Evolutionary conservation across 768 basidiomycete species (phyloP).

Genomic region (Termitomyces heimii): DNA sequence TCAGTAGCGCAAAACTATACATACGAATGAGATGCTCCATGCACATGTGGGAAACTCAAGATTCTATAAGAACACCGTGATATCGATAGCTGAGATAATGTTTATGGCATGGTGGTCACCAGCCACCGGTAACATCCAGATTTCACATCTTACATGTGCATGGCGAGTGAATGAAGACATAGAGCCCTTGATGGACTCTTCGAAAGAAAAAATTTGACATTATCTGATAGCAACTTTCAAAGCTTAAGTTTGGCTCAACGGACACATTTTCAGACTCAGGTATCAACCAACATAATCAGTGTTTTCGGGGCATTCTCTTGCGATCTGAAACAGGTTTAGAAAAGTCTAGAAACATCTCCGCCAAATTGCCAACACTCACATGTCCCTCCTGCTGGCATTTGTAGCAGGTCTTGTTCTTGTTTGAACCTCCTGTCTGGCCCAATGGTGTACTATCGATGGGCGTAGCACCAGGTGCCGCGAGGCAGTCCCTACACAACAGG

Average conservation of each 20-base stretch:
- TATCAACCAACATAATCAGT: constrained; percentile 45
- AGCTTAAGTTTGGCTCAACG: neutral
- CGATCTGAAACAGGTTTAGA: constrained; percentile 38
- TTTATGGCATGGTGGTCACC: neutral
- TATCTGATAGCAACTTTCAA: constrained; percentile 8
- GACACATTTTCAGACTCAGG: neutral
- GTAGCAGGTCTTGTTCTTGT: constrained; percentile 78
- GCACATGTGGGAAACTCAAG: neutral
- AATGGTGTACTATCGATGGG: constrained; percentile 42
- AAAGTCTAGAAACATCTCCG: neutral
- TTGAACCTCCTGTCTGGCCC: constrained; percentile 19
- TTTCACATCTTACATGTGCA: neutral
- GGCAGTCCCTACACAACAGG: constrained; percentile 57
- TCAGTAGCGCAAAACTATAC: too few species aligned
- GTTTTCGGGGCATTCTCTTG: constrained; percentile 58
- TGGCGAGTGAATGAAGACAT: neutral
- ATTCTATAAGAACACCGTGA: neutral
- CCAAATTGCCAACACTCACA: constrained; percentile 38
- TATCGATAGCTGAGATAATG: neutral
- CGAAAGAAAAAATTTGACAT: neutral
- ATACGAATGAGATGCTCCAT: too few species aligned
- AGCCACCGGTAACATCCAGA: too few species aligned
- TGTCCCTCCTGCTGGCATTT: constrained; percentile 87
- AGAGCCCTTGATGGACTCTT: constrained; percentile 5
- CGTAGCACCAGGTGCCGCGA: constrained; percentile 67